Evolutionary conservation across 1,139 yeast genomes (phyloP), one percentile per base, ranked within the genome.

Genomic region (Debaryomyces coudertii): DNA sequence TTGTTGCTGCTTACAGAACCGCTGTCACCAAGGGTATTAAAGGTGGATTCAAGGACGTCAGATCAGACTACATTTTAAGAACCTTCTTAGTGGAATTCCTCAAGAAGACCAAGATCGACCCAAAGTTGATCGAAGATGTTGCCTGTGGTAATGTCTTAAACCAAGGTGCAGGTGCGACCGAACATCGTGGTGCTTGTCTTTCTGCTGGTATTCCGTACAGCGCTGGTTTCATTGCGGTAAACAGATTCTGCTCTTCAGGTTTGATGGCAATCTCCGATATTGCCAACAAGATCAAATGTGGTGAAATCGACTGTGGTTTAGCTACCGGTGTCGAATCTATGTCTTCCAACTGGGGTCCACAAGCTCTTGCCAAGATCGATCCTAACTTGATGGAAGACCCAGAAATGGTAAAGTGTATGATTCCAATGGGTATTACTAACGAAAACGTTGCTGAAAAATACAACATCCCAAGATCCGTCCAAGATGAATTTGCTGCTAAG

Each of bases 201-300:
- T 73, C 79, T 43, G 76, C 79, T 22, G 79, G 79, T 53, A 68
- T 75, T 50, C 80, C 80, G 50, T 62, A 73, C 61, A 69, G 83
- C 7, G 77, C 85, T 25, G 92, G 96, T 11, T 88, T 92, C 57
- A 73, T 83, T 57, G 93, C 96, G 24, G 61, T 92, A 55, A 92
- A 92, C 76, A 83, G 98, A 71, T 97, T 90, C 69, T 92, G 98
- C 69, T 89, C 97, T 7, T 88, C 96, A 2, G 97, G 97, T 40
- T 76, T 92, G 58, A 87, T 90, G 79, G 95, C 97, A 18, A 82
- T 90, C 36, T 85, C 88, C 56, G 95, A 87, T 63, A 81, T 92
- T 61, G 96, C 97, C 58, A 88, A 87, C 73, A 88, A 89, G 74
- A 92, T 92, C 64, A 74, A 77, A 57, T 73, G 81, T 50, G 97